Percentiles rank a stretch among this genome's conserved stretches.
Evolutionary conservation across 2,329 filamentous ascomycete species (phyloP).

Genomic region (Fusarium sororula): DNA sequence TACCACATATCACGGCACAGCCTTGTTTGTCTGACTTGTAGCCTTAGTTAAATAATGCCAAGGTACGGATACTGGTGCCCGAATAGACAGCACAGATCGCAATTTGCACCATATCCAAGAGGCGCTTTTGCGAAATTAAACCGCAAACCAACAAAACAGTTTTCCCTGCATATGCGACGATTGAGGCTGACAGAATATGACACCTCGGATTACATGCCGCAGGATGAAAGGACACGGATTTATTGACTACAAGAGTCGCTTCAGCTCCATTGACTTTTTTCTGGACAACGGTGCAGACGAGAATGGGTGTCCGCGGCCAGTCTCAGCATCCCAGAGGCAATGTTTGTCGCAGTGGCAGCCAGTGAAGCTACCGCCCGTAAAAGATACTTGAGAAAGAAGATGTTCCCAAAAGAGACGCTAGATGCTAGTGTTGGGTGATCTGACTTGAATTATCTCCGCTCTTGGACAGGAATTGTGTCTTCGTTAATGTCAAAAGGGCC

Average conservation of each 20-base stretch:
- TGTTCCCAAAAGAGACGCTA: not conserved
- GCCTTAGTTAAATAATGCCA: not conserved
- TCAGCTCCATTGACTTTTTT: not conserved
- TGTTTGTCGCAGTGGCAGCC: not conserved
- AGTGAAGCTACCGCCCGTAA: not conserved
- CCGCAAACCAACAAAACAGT: not conserved
- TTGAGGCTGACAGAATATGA: not conserved
- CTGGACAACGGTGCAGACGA: not conserved
- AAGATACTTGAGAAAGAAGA: not conserved
- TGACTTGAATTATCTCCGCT: not conserved
- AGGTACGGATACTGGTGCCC: not conserved
- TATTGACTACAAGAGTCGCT: not conserved
- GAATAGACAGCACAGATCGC: not conserved
- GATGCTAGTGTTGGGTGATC: not conserved
- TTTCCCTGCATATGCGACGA: not conserved
- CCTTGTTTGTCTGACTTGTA: not conserved
- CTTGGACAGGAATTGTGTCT: not conserved
- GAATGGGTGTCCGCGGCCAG: not conserved
- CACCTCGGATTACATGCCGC: not conserved
- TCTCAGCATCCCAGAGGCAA: not conserved
- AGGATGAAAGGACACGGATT: not conserved
- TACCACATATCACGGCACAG: slow-evolving; percentile 6
- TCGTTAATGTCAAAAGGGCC: not conserved
- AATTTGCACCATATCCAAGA: not conserved
- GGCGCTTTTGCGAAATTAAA: not conserved